phyloP scores from a whole-genome alignment of 768 basidiomycete species.

The Boletus edulis region DNA sequence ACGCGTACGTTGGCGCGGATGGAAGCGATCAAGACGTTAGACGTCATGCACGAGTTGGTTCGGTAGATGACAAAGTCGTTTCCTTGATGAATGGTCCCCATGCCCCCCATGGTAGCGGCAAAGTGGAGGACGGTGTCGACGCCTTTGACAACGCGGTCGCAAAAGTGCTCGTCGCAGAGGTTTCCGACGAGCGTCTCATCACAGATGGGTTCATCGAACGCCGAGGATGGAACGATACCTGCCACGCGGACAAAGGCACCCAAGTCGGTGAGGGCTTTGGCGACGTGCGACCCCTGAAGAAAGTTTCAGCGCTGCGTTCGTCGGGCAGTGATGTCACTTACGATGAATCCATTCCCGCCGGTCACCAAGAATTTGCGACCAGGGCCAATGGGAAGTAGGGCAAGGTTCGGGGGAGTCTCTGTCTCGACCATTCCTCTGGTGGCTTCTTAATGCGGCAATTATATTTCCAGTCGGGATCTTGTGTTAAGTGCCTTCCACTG shows the following conservation, averaged over 20 bases:
- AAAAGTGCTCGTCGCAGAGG: constrained; percentile 43
- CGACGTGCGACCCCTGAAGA: constrained; percentile 51
- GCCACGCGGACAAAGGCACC: constrained; percentile 42
- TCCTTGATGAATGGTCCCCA: constrained; percentile 55
- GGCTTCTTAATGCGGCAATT: background rate
- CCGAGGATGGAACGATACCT: constrained; percentile 35
- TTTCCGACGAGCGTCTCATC: constrained; percentile 43
- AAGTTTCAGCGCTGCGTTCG: background rate
- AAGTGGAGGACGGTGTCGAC: constrained; percentile 51
- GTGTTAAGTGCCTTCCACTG: background rate
- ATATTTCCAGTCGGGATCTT: background rate
- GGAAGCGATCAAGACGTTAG: constrained; percentile 43
- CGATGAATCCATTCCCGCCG: constrained; percentile 56
- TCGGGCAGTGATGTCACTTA: constrained; percentile 22
- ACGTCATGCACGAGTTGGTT: constrained; percentile 50
- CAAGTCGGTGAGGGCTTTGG: constrained; percentile 32
- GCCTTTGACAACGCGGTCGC: constrained; percentile 36
- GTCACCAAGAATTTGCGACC: constrained; percentile 37
- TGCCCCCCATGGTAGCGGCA: constrained; percentile 63
- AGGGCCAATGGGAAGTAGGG: background rate
- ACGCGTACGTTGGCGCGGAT: constrained; percentile 36
- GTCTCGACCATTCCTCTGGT: background rate
- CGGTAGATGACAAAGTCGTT: constrained; percentile 51
- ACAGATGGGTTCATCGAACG: constrained; percentile 22
- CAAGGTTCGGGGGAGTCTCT: background rate